Evolutionary conservation across 495 filamentous ascomycete genomes (phyloP).

Genomic region (Chaetomium tenue): DNA sequence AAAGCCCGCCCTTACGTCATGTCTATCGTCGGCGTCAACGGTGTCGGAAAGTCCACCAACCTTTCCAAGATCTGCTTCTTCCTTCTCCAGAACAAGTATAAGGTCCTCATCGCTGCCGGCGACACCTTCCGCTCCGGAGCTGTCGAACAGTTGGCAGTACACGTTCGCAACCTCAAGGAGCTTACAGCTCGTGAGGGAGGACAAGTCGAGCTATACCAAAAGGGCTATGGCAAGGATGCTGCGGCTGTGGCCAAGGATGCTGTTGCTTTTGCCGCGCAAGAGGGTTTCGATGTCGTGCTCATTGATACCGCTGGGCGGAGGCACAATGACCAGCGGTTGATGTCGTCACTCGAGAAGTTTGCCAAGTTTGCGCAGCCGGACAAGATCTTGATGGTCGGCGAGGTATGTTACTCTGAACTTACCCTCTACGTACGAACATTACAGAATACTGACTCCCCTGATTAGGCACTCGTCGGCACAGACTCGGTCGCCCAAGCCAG

Average conservation of each 20-base stretch:
- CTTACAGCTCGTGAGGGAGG: constrained; percentile 78
- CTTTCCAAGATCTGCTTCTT: constrained; percentile 97
- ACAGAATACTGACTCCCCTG: constrained; percentile 21
- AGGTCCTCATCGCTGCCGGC: constrained; percentile 90
- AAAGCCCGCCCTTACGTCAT: constrained; percentile 85
- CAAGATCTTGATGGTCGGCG: constrained; percentile 98
- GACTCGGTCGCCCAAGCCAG: constrained; percentile 93
- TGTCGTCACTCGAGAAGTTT: constrained; percentile 95
- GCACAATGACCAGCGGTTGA: constrained; percentile 92
- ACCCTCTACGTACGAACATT: neutral
- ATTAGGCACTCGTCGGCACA: constrained; percentile 80
- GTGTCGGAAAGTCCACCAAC: constrained; percentile 96
- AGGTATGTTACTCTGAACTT: constrained; percentile 46
- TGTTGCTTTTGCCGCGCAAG: constrained; percentile 68
- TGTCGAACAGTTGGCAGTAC: constrained; percentile 93
- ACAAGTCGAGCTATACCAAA: constrained; percentile 85
- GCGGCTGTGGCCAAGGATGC: constrained; percentile 94
- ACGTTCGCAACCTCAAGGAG: constrained; percentile 86
- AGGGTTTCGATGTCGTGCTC: constrained; percentile 86
- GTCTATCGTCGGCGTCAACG: constrained; percentile 96
- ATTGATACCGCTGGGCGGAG: constrained; percentile 94
- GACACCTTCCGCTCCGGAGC: constrained; percentile 98
- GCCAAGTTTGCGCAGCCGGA: constrained; percentile 92
- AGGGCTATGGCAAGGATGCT: constrained; percentile 96
- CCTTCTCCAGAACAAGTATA: constrained; percentile 92